Evolutionary conservation across 208 protist species (phyloP).

Genomic region (Leishmania arabica): DNA sequence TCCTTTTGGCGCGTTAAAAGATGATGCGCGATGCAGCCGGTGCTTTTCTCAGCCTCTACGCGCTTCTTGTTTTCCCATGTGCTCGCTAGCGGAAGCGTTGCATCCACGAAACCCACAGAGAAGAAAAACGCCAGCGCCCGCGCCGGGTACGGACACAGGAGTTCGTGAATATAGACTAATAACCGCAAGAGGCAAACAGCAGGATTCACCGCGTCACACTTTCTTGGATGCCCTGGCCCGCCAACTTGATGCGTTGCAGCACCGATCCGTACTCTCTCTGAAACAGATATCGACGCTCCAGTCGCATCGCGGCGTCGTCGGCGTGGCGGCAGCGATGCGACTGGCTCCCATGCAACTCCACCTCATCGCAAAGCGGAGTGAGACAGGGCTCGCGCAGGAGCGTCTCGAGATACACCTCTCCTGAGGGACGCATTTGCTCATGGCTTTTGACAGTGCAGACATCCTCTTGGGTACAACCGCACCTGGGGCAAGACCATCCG

Average conservation of each 20-base stretch:
- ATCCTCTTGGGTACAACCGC: slow-evolving; percentile 4
- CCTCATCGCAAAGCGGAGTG: slow-evolving; percentile 29
- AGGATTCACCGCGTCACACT: slow-evolving; percentile 25
- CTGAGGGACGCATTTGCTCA: not conserved
- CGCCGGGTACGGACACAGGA: not conserved
- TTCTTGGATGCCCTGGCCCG: slow-evolving; percentile 54
- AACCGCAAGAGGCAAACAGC: not conserved
- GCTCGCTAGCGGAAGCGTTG: not conserved
- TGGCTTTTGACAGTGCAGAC: too few species aligned
- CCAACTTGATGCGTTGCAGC: slow-evolving; percentile 38
- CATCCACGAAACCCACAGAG: not conserved
- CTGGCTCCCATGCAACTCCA: slow-evolving; percentile 16
- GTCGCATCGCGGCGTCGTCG: slow-evolving; percentile 9
- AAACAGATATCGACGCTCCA: slow-evolving; percentile 47
- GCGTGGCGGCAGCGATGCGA: slow-evolving; percentile 31
- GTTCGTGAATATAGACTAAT: not conserved
- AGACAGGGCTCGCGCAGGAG: not conserved
- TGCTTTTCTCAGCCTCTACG: not conserved
- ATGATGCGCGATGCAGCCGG: not conserved
- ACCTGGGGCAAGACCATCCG: slow-evolving; percentile 11
- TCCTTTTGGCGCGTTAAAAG: too few species aligned
- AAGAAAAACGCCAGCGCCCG: not conserved
- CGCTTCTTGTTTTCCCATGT: not conserved
- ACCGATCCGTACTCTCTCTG: slow-evolving; percentile 42
- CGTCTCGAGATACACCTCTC: not conserved